Base-by-base conservation (phyloP, 257 asterid species). In the Solanum ossicruentum region DNA sequence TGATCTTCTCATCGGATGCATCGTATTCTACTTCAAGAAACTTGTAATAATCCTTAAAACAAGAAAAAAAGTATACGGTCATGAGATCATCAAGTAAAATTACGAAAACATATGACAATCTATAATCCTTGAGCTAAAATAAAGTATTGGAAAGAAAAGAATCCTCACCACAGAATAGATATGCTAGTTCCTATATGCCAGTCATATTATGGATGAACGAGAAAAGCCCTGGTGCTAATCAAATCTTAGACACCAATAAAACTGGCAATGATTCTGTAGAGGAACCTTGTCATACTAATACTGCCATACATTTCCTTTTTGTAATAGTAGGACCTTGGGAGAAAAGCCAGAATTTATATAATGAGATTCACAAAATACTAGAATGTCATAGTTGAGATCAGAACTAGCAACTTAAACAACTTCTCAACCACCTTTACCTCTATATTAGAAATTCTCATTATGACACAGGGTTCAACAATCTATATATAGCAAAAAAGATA, bases 1-100 rank as follows among this genome's bases (percentile, higher is more conserved):
- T 91, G 86, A 93, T 92, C 66, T 82, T 86, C 86, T 93, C 95
- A 90, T 93, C 97, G 36, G 94, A 86, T 82, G 96, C 97, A 88
- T 93, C 95, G 79, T 92, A 93, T 56, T 92, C 95, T 65, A 93
- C 91, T 89, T 91, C 94, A 85, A 93, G 87, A 66, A 93, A 82
- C 92, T 92, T 92, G 93, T 92, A 92, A 85, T 88, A 91, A 87
- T 91, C 96, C 96, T 92, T 83, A 73, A 41, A 87, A 57, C 88
- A 82, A 85, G 12, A 32, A 89, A 82, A 82, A 26, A 39, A 1
- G 57, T 1, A 23, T 52, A 67, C 51, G 6, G 49, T 39, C 84
- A 52, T 36, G 55, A 49, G 73, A 58, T 43, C 70, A 61, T 26
- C 45, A 28, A 52, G 65, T 45, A 72, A n/a, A 72, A 78, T 49